Conservation (phyloP, 2,329 filamentous ascomycete species). For the Aspergillus amoenus region DNA sequence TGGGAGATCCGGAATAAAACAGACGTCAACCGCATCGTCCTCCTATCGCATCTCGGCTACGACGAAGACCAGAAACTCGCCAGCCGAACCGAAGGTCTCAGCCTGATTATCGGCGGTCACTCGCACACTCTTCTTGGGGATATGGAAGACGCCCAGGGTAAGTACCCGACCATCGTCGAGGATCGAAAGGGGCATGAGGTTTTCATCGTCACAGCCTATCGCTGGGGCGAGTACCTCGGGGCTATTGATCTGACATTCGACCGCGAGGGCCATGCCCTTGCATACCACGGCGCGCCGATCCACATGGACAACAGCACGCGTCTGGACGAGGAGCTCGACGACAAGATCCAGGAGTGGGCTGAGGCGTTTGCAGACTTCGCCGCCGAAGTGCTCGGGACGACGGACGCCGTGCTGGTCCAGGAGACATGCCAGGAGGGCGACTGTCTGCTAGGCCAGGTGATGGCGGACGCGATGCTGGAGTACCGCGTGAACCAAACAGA, state of each 20-base stretch:
- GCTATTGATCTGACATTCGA: conserved; percentile 1
- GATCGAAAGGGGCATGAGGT: background rate
- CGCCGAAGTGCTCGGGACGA: background rate
- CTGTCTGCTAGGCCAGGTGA: conserved; percentile 3
- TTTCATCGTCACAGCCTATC: conserved; percentile 6
- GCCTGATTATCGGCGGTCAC: conserved; percentile 5
- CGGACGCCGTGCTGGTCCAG: conserved; percentile 1
- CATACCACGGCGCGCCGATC: conserved; percentile 6
- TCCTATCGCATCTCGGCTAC: conserved; percentile 5
- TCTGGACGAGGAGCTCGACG: conserved; percentile 1
- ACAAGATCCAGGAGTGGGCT: background rate
- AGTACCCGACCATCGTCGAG: conserved; percentile 6
- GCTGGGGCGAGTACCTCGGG: conserved; percentile 5
- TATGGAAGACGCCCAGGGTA: conserved; percentile 1
- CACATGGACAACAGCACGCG: conserved; percentile 8
- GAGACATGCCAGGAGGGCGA: conserved; percentile 4
- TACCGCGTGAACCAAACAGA: conserved; percentile 2
- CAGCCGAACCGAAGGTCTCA: background rate
- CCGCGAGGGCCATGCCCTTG: conserved; percentile 1
- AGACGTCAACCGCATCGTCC: conserved; percentile 2
- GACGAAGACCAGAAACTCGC: conserved; percentile 4
- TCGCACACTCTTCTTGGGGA: conserved; percentile 4
- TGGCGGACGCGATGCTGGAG: conserved; percentile 6
- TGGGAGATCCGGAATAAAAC: conserved; percentile 4
- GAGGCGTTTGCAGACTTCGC: conserved; percentile 3